Evolutionary conservation across 1,284 basidiomycete genomes (phyloP), one percentile per base, ranked within the genome.

Genomic region (Naganishia cerealis): DNA sequence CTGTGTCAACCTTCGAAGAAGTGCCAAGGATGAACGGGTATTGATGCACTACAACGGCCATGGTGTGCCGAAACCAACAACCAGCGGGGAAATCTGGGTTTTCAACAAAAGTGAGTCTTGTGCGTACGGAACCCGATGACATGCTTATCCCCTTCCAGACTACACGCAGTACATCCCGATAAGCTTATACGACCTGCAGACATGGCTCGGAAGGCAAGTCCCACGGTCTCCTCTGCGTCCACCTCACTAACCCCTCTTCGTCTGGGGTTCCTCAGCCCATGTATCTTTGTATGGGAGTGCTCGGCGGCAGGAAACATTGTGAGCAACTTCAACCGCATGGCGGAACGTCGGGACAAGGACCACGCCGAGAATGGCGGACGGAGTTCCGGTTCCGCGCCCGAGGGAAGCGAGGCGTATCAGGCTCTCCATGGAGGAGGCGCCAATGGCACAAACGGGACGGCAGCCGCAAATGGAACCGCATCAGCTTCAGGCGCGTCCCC

Each of bases 81-180:
- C 91, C 0, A 94, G 92, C 71, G 95, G 96, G 29, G 96, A 99
- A 80, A 87, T 99, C 66, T 99, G 95, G 95, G 95, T 96, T 68
- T 99, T 99, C 84, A 99, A 99, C 81, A 87, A 90, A 76, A 92
- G 80, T 80, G 50, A 70, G 79, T 73, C 0, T 4, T 18, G 39
- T 16, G 33, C 24, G 9, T 9, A 18, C 5, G 21, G 9, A 3
- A 36, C n/a, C 13, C 10, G 24, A 52, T 29, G 38, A 18, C 24
- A 65, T 38, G 57, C 21, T 39, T 3, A 42, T 55, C 8, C 38
- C n/a, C 3, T 50, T 33, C 26, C 65, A 80, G 80, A 88, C 71
- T 99, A 99, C 80, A 98, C 96, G 0, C 96, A 99, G 80, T 99
- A 99, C 79, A 98, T 99, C 68, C 95, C 95, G 0, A 91, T 99